phyloP scores from a whole-genome alignment of 1,284 basidiomycete genomes.

The Puccinia triticina region DNA sequence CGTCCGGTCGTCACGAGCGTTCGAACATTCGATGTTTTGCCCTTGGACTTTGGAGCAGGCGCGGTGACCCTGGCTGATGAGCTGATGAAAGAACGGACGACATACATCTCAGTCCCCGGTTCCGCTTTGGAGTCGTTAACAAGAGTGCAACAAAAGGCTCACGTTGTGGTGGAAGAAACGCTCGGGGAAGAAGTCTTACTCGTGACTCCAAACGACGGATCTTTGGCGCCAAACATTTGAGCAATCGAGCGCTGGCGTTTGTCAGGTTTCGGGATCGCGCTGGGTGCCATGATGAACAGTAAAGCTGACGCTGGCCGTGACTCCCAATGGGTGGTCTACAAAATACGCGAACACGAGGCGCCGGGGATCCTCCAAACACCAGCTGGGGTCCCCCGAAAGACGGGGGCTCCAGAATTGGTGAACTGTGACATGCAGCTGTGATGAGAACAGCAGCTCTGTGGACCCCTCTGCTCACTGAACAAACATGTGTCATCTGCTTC shows the following conservation, averaged over 20 bases:
- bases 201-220: background rate
- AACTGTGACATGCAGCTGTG: too few species aligned
- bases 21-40: constrained; percentile 1
- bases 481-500: too few species aligned
- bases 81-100: background rate
- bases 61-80: background rate
- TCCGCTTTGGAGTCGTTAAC: background rate
- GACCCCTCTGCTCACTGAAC: too few species aligned
- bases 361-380: too few species aligned
- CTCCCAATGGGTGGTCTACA: too few species aligned
- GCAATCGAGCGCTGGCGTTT: constrained; percentile 50
- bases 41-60: background rate
- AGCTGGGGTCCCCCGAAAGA: too few species aligned
- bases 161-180: background rate
- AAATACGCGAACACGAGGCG: too few species aligned
- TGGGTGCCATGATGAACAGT: constrained; percentile 15
- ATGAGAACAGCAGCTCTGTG: too few species aligned
- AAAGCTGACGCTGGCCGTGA: background rate
- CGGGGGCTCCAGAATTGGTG: too few species aligned
- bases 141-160: constrained; percentile 1
- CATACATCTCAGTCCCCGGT: background rate
- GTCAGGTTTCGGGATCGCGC: constrained; percentile 15
- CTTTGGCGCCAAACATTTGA: constrained; percentile 37
- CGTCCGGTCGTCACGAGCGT: background rate
- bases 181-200: background rate